Evolutionary conservation across 345 rosid species (phyloP), one percentile per base, ranked within the genome.

Genomic region (Alliaria petiolata): DNA sequence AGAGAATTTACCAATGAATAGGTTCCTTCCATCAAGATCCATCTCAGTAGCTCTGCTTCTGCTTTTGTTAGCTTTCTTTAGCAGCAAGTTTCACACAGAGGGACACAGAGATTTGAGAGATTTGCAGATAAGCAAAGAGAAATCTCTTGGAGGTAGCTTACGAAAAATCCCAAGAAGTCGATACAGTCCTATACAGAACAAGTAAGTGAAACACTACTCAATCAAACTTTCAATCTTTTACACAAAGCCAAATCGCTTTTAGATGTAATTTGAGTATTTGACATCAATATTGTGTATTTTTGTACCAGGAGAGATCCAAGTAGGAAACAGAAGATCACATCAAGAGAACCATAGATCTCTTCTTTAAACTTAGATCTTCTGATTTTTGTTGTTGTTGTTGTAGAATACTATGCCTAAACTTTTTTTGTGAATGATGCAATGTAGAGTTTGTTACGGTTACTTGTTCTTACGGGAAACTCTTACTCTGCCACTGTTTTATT

Each of bases 141-240:
- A 62, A 8, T 28, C 53, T 62, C 5, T 35, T 36, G 63, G 65
- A 55, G 75, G 65, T 62, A 67, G 74, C 74, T 75, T 75, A 31
- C 16, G 79, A 39, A 63, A 20, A 63, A 62, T 76, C 52, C 79
- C 79, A 38, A 62, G 61, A 38, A 76, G 75, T 76, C 45, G 71
- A 3, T 76, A 34, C 16, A 76, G 73, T 45, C 79, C 75, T 3
- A 69, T 69, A 76, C 79, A 76, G 31, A 76, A 76, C 79, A 56
- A 57, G 75, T 76, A 52, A 62, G 74, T 67, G 49, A 42, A 39
- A 30, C 43, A 62, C 26, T 53, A 59, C 6, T 30, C 46, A 13
- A 39, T 47, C 14, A 20, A 40, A 19, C 2, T 34, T 43, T 13
- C 19, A 45, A 49, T 59, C 62, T 40, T 56, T 33, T 74, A 33